Evolutionary conservation across 148 eudicot genomes (phyloP), one percentile per base, ranked within the genome.

Genomic region (Cornus suecica): DNA sequence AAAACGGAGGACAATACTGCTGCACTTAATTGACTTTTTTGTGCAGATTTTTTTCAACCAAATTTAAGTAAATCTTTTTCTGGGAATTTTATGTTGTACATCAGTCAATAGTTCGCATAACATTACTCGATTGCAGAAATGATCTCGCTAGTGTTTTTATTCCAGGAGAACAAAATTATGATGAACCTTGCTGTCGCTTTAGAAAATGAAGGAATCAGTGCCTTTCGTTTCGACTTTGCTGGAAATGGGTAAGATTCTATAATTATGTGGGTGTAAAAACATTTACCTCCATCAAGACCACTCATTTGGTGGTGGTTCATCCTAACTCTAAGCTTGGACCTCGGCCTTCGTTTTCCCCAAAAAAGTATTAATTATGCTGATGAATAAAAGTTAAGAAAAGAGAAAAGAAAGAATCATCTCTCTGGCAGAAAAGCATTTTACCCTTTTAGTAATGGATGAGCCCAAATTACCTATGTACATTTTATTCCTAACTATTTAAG

Each of bases 191-290:
- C 91, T 62, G 28, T 20, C 80, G 89, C 91, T 72, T 76, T 94
- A 76, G 92, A 84, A 75, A 88, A 84, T 9, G 90, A 90, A 83
- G 97, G 97, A 72, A 90, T 92, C 74, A 86, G 90, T 79, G 92
- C 88, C 24, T 94, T 85, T 64, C 92, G 95, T 51, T 94, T 94
- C 75, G 98, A 94, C 78, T 94, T 94, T 74, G 66, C 93, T 70
- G 98, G 98, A 82, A 94, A 90, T 71, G 98, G 97, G 98, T 92
- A 78, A 81, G 82, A 48, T 74, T 73, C 65, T 71, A 37, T 27
- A 18, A 5, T 65, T 52, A 37, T 26, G 4, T n/a, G 51, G 34
- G 18, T 14, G 20, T 1, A 48, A 18, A 16, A 48, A 48, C 54
- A 3, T 0, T 48, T 16, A 48, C 42, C 42, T 37, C 7, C 7